These are phyloP conservation scores for Trifolium subterraneum DNA, from an alignment of 306 rosid species.

Conservation along the genomic window DNA sequence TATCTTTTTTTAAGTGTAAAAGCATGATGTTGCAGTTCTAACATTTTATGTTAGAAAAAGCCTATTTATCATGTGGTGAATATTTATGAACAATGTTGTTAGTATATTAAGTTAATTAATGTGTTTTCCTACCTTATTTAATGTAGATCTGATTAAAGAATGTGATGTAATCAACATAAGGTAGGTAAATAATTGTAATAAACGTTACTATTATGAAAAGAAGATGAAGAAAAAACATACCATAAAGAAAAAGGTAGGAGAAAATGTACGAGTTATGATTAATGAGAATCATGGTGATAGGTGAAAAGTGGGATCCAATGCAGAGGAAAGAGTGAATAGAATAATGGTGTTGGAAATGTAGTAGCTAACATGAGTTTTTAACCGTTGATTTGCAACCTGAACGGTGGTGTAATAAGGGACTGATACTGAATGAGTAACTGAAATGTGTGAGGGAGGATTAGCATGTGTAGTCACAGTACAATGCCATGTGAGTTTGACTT, in stretches of 20 bases:
- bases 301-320: conserved; percentile 42
- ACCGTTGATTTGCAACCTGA: not conserved
- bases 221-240: not conserved
- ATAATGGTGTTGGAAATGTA: not conserved
- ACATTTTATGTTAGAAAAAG: not conserved
- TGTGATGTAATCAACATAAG: not conserved
- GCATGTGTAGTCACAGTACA: not conserved
- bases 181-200: not conserved
- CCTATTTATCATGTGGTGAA: conserved; percentile 6
- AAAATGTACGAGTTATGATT: conserved; percentile 12
- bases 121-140: not conserved
- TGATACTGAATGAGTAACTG: too few relatives aligned
- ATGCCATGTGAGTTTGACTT: not conserved
- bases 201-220: not conserved
- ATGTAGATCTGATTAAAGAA: conserved; percentile 32
- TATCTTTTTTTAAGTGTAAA: not conserved
- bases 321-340: not conserved
- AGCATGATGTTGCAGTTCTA: not conserved
- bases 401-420: not conserved
- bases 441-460: not conserved
- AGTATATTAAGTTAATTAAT: not conserved
- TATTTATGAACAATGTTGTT: too few relatives aligned
- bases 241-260: not conserved
- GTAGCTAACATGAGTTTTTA: not conserved
- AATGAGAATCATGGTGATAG: conserved; percentile 2